A percentile compares a stretch with the other conserved stretches of the same genome.
Conservation (phyloP, 768 basidiomycete genomes). For the Tylopilus rubrobrunneus region DNA sequence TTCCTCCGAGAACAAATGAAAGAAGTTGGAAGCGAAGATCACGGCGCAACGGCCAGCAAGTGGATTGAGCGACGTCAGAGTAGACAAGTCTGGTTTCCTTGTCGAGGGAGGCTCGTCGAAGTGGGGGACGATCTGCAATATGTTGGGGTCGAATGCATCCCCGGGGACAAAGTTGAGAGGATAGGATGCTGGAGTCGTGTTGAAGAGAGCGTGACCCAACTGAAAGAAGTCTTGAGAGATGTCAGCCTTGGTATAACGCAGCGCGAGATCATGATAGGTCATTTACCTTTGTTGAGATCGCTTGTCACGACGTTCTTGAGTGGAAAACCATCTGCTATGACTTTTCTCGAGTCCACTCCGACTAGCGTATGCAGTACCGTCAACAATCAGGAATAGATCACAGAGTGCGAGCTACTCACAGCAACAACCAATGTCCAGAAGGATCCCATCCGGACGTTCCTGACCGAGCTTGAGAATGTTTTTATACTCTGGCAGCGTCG, state of each 20-base stretch:
- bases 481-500: conserved; percentile 16
- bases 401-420: conserved; percentile 25
- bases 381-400: background rate
- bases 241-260: background rate
- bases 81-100: conserved; percentile 26
- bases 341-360: conserved; percentile 38
- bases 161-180: conserved; percentile 52
- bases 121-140: conserved; percentile 36
- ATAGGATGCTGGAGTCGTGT: conserved; percentile 47
- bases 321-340: conserved; percentile 41
- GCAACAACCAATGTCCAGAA: conserved; percentile 46
- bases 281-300: conserved; percentile 36
- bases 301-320: conserved; percentile 35
- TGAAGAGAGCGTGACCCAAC: conserved; percentile 59
- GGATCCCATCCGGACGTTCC: conserved; percentile 34
- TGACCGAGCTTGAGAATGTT: conserved; percentile 34
- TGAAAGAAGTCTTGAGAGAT: conserved; percentile 48
- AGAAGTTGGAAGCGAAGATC: conserved; percentile 48
- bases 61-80: conserved; percentile 42
- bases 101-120: conserved; percentile 23
- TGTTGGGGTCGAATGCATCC: conserved; percentile 45
- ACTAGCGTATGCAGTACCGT: conserved; percentile 5
- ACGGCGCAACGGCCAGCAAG: conserved; percentile 47
- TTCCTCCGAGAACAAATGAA: conserved; percentile 35
- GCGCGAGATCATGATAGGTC: background rate